These are phyloP conservation scores for Lachnum nothofagi DNA, from an alignment of 2,329 filamentous ascomycete genomes.

Conservation along the genomic window DNA sequence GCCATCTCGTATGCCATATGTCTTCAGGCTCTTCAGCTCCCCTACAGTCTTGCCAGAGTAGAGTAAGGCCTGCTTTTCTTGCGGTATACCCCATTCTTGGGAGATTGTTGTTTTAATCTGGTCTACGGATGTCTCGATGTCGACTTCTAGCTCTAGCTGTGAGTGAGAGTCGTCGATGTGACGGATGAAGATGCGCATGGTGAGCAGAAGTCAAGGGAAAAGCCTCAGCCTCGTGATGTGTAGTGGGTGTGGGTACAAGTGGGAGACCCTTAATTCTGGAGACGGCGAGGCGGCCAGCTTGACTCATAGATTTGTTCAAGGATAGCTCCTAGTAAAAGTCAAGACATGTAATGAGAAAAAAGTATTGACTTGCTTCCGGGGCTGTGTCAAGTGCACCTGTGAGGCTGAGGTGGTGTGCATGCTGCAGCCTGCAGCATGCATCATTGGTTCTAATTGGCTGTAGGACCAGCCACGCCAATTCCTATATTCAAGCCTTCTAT, in stretches of 20 bases:
- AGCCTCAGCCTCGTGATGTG: background rate
- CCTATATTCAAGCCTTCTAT: no score
- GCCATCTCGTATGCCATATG: background rate
- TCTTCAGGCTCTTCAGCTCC: background rate
- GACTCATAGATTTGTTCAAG: no score
- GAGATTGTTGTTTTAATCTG: background rate
- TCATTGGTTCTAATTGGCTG: no score
- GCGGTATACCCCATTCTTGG: background rate
- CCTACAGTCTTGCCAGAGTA: background rate
- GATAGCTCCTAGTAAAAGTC: no score
- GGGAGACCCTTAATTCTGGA: background rate
- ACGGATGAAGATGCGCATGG: background rate
- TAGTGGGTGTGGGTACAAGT: background rate
- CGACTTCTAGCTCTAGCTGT: background rate
- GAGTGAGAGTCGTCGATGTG: background rate
- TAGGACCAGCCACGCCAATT: no score
- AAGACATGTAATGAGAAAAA: no score
- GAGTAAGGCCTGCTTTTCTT: background rate
- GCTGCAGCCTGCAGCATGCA: no score
- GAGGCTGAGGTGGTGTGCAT: no score
- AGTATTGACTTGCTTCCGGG: no score
- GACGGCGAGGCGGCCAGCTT: background rate
- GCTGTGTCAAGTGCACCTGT: no score
- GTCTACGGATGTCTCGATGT: background rate
- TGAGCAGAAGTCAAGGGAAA: background rate